Percentiles rank a stretch among this genome's conserved stretches.
Evolutionary conservation across 139 green algal species (phyloP).

Genomic region (Limnomonas spitsbergensis): DNA sequence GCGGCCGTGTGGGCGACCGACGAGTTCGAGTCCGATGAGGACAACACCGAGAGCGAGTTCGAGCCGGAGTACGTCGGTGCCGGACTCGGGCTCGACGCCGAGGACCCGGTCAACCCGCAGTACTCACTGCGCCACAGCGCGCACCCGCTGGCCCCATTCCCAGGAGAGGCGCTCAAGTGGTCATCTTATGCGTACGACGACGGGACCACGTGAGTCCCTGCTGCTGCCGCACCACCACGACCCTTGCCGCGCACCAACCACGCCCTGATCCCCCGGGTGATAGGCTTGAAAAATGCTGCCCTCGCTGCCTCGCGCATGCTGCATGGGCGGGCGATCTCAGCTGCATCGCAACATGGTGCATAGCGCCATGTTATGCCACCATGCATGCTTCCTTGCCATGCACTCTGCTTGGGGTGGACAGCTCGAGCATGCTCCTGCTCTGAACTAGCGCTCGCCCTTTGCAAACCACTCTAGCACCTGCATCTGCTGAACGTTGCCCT

Average conservation of each 20-base stretch:
- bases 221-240: too few relatives aligned
- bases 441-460: too few relatives aligned
- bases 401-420: too few relatives aligned
- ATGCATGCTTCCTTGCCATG: too few relatives aligned
- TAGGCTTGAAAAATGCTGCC: background rate
- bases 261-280: background rate
- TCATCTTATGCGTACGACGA: conserved; percentile 83
- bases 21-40: conserved; percentile 62
- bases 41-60: conserved; percentile 62
- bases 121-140: conserved; percentile 72
- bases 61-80: conserved; percentile 60
- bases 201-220: conserved; percentile 77
- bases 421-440: too few relatives aligned
- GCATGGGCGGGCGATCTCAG: too few relatives aligned
- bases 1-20: conserved; percentile 61
- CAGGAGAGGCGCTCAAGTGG: conserved; percentile 83
- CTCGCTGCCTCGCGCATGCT: too few relatives aligned
- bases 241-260: background rate
- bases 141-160: conserved; percentile 86
- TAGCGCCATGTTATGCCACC: too few relatives aligned
- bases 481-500: too few relatives aligned
- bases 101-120: conserved; percentile 69
- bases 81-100: conserved; percentile 44
- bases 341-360: too few relatives aligned
- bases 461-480: too few relatives aligned